Evolutionary conservation across 352 stramenopile species (phyloP).

Genomic region (Globisporangium nodosum): DNA sequence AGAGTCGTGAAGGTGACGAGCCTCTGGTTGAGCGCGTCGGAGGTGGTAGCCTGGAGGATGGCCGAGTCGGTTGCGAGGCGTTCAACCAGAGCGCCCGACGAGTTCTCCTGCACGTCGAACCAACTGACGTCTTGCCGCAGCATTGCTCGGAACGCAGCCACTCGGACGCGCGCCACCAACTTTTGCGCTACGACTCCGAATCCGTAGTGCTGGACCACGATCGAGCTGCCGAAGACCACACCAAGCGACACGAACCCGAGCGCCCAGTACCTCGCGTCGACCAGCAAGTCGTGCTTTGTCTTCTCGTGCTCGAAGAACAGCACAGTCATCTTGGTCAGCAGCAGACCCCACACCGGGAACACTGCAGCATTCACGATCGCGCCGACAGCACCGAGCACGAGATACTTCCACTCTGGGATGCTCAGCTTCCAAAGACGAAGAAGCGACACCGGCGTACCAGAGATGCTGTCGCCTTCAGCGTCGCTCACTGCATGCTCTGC

Average conservation of each 20-base stretch:
- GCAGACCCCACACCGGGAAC: constrained; percentile 40
- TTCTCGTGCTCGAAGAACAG: constrained; percentile 37
- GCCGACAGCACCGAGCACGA: constrained; percentile 29
- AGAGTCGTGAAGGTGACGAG: constrained; percentile 55
- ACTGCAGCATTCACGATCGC: constrained; percentile 30
- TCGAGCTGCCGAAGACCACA: constrained; percentile 27
- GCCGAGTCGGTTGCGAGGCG: constrained; percentile 67
- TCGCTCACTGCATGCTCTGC: background rate
- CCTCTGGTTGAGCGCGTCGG: constrained; percentile 50
- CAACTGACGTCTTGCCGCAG: constrained; percentile 69
- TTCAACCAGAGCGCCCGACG: constrained; percentile 49
- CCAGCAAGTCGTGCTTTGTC: constrained; percentile 31
- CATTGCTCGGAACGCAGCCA: constrained; percentile 40
- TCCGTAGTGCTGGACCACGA: constrained; percentile 36
- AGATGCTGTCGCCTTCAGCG: background rate
- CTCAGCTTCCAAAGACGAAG: constrained; percentile 46
- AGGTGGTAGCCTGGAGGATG: constrained; percentile 69
- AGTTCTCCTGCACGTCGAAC: constrained; percentile 63
- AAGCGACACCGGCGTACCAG: background rate
- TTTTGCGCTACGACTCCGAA: constrained; percentile 42
- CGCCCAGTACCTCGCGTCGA: constrained; percentile 24
- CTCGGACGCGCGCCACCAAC: constrained; percentile 38
- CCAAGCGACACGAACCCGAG: constrained; percentile 28
- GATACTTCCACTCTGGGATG: constrained; percentile 31
- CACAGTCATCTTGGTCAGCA: constrained; percentile 40